Evolutionary conservation across 805 yeast genomes (phyloP).

Genomic region (Lipomyces spencermartinsiae): DNA sequence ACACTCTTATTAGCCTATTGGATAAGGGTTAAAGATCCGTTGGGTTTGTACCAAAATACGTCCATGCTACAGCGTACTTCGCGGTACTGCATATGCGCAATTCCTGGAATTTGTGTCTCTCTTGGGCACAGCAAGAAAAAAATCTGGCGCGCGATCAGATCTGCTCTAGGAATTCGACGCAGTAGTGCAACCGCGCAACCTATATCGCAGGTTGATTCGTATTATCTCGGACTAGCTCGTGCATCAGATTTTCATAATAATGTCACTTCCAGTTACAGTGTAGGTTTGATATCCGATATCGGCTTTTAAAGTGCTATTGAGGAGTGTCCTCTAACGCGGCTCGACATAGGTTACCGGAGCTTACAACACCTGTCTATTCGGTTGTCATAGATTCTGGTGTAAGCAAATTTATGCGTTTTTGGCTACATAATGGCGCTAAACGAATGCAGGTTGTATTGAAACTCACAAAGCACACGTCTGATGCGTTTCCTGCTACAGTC

Average conservation of each 20-base stretch:
- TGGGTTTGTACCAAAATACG: not conserved
- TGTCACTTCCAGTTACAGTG: conserved; percentile 37
- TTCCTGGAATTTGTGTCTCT: not conserved
- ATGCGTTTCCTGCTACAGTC: conserved; percentile 63
- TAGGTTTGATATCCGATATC: conserved; percentile 13
- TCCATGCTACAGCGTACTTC: not conserved
- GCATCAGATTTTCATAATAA: conserved; percentile 7
- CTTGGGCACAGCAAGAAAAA: not conserved
- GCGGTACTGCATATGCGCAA: not conserved
- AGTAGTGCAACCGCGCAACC: not conserved
- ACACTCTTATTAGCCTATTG: not conserved
- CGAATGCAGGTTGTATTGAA: conserved; percentile 55
- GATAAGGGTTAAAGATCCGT: not conserved
- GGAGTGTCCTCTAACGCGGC: conserved; percentile 9
- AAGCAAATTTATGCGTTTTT: conserved; percentile 9
- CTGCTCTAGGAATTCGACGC: not conserved
- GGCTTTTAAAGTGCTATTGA: conserved; percentile 1
- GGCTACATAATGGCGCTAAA: conserved; percentile 29
- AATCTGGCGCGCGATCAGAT: not conserved
- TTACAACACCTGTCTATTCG: conserved; percentile 33
- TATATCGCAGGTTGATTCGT: not conserved
- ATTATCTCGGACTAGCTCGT: not conserved
- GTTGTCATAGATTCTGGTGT: conserved; percentile 38
- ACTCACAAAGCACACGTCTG: conserved; percentile 70
- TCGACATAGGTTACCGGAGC: conserved; percentile 34